phyloP scores from a whole-genome alignment of 805 yeast genomes.

The Tetrapisispora taiwanensis region DNA sequence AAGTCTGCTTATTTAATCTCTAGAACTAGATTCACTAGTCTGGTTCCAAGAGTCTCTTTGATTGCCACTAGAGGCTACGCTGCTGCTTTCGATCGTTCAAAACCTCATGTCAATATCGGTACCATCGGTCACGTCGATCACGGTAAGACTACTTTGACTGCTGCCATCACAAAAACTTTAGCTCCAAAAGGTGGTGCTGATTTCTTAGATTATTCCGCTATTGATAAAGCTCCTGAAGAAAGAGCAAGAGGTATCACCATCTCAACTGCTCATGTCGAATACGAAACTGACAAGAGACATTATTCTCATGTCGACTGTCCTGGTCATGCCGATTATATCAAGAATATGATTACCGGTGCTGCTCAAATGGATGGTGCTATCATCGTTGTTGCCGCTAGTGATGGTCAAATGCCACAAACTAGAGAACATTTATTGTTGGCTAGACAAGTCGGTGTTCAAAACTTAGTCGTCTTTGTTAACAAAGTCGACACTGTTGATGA shows the following conservation, averaged over 20 bases:
- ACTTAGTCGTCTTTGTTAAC: conserved; percentile 94
- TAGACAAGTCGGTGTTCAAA: conserved; percentile 98
- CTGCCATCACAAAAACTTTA: conserved; percentile 94
- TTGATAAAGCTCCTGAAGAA: conserved; percentile 98
- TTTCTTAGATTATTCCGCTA: conserved; percentile 85
- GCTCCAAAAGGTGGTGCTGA: conserved; percentile 83
- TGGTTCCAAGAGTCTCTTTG: conserved; percentile 13
- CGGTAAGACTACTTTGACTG: conserved; percentile 96
- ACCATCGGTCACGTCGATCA: conserved; percentile 99
- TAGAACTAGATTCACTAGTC: background rate
- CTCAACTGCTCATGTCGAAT: conserved; percentile 95
- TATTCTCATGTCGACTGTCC: conserved; percentile 98
- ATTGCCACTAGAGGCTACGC: conserved; percentile 34
- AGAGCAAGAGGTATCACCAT: conserved; percentile 99
- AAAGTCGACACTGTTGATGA: conserved; percentile 97
- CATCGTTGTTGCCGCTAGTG: conserved; percentile 97
- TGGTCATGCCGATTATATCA: conserved; percentile 97
- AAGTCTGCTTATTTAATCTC: conserved; percentile 1
- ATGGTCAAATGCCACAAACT: conserved; percentile 99
- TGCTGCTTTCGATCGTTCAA: conserved; percentile 80
- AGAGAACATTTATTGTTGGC: conserved; percentile 97
- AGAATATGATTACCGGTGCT: conserved; percentile 99
- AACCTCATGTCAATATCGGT: conserved; percentile 91
- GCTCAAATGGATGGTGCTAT: conserved; percentile 99
- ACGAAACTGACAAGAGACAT: conserved; percentile 89